Conservation (phyloP, 768 basidiomycete genomes). For the Calocybe gangraenosa region DNA sequence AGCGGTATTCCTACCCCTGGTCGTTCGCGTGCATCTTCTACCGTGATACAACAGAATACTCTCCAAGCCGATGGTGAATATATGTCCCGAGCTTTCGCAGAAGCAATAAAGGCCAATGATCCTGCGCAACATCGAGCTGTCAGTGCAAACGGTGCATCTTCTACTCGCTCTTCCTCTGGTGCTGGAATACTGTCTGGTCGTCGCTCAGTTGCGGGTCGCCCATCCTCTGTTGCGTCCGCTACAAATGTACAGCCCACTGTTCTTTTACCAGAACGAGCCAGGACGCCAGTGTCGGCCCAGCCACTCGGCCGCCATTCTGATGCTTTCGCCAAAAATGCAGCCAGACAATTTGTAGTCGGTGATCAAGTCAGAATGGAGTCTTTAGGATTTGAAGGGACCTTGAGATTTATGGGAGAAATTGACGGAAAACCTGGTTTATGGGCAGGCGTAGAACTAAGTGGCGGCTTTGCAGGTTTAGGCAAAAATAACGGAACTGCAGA, state of each 20-base stretch:
- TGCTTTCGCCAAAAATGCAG: slow-evolving; percentile 39
- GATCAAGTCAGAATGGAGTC: slow-evolving; percentile 86
- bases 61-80: slow-evolving; percentile 46
- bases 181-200: slow-evolving; percentile 42
- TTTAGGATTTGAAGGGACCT: slow-evolving; percentile 80
- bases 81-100: slow-evolving; percentile 69
- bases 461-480: slow-evolving; percentile 84
- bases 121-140: slow-evolving; percentile 58
- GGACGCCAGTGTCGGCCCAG: slow-evolving; percentile 43
- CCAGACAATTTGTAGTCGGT: slow-evolving; percentile 60
- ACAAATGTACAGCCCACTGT: slow-evolving; percentile 34
- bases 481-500: slow-evolving; percentile 92
- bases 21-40: slow-evolving; percentile 65
- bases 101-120: slow-evolving; percentile 79
- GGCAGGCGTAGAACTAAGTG: slow-evolving; percentile 90
- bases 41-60: slow-evolving; percentile 31
- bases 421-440: slow-evolving; percentile 86
- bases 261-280: slow-evolving; percentile 38
- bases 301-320: slow-evolving; percentile 70
- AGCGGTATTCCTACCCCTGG: slow-evolving; percentile 68
- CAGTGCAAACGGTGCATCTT: slow-evolving; percentile 40
- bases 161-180: slow-evolving; percentile 39
- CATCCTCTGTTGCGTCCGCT: slow-evolving; percentile 60
- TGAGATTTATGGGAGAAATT: slow-evolving; percentile 81
- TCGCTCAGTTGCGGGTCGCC: slow-evolving; percentile 37